Percentiles rank a stretch among this genome's conserved stretches.
Evolutionary conservation across 208 protist genomes (phyloP).

Genomic region (Trypanosoma scelopori): DNA sequence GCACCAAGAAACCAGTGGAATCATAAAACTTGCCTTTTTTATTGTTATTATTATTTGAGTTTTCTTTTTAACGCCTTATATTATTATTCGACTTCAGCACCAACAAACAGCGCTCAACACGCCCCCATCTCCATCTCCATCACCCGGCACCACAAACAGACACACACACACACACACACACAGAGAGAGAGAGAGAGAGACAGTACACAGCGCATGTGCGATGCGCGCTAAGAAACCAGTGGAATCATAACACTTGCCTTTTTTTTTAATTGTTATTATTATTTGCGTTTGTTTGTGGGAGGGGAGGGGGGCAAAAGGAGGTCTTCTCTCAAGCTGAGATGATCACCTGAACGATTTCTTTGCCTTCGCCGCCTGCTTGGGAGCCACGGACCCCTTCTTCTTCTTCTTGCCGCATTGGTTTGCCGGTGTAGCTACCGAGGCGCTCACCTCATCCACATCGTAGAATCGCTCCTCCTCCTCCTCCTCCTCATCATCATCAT

Average conservation of each 20-base stretch:
- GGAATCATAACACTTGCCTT: too few relatives aligned
- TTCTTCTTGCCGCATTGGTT: slow-evolving; percentile 10
- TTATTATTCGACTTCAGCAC: too few relatives aligned
- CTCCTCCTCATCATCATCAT: slow-evolving; percentile 41
- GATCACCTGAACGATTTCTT: slow-evolving; percentile 28
- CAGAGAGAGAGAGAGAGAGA: background rate
- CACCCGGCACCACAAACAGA: too few relatives aligned
- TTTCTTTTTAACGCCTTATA: too few relatives aligned
- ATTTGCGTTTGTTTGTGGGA: slow-evolving; percentile 11
- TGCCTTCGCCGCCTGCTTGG: slow-evolving; percentile 14
- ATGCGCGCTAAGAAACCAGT: too few relatives aligned
- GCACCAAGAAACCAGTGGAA: too few relatives aligned
- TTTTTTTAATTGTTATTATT: background rate
- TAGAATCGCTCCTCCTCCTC: slow-evolving; percentile 75
- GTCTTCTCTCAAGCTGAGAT: background rate
- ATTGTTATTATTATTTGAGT: too few relatives aligned
- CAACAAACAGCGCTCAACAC: too few relatives aligned
- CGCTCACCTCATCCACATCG: slow-evolving; percentile 50
- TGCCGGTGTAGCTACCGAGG: background rate
- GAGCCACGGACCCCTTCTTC: background rate
- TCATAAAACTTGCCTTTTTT: too few relatives aligned
- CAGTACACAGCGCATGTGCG: too few relatives aligned
- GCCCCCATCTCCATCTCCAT: too few relatives aligned
- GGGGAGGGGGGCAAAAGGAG: slow-evolving; percentile 7
- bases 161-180: background rate